Conservation (phyloP, 768 basidiomycete genomes). For the Mycena rosella region DNA sequence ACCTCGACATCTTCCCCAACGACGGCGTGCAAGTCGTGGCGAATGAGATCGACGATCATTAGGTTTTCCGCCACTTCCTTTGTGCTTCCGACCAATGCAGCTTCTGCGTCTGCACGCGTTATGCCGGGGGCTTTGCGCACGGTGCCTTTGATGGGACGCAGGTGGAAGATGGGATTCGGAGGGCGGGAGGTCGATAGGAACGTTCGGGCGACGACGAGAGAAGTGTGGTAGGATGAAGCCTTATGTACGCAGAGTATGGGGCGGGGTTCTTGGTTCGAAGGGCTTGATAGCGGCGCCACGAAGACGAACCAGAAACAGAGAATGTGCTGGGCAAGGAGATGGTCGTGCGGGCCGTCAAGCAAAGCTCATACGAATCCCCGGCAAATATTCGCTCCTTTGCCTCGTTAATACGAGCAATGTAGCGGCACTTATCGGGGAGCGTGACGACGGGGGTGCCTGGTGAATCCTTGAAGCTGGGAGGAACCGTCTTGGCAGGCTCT, state of each 20-base stretch:
- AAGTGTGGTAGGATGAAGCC: conserved; percentile 80
- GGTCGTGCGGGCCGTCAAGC: conserved; percentile 82
- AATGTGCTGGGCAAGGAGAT: conserved; percentile 60
- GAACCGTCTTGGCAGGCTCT: conserved; percentile 10
- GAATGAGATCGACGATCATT: conserved; percentile 98
- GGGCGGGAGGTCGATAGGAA: conserved; percentile 82
- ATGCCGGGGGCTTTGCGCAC: conserved; percentile 77
- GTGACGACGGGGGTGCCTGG: conserved; percentile 47
- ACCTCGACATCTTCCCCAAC: conserved; percentile 87
- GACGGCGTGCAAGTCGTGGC: conserved; percentile 89
- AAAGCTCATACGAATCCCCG: conserved; percentile 95
- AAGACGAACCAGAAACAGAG: conserved; percentile 51
- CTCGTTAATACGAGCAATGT: conserved; percentile 75
- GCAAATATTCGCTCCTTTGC: conserved; percentile 82
- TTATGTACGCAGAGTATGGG: conserved; percentile 87
- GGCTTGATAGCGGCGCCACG: conserved; percentile 81
- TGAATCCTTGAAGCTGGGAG: conserved; percentile 17
- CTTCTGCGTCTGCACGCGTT: conserved; percentile 74
- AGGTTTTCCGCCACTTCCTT: conserved; percentile 98
- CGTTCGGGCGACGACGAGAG: conserved; percentile 93
- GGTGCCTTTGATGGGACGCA: conserved; percentile 97
- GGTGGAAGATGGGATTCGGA: conserved; percentile 75
- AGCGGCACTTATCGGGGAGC: conserved; percentile 70
- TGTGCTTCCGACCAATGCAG: conserved; percentile 70
- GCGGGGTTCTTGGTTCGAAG: conserved; percentile 87